These are phyloP conservation scores for Bryoglossum gracile DNA, from an alignment of 495 filamentous ascomycete genomes.

Conservation along the genomic window DNA sequence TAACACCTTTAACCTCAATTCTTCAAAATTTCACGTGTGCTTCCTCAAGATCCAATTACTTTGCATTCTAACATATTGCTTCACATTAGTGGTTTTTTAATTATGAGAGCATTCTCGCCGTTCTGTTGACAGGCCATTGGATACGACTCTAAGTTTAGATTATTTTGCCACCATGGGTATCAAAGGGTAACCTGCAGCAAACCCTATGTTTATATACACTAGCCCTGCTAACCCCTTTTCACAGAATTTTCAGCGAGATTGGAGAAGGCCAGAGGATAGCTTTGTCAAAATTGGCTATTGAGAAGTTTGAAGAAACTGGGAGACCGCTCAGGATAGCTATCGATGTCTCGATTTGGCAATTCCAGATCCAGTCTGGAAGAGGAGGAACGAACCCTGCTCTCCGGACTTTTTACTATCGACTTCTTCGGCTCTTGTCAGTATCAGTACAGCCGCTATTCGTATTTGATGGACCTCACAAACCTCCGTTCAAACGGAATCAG, in stretches of 20 bases:
- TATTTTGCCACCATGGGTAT: conserved; percentile 44
- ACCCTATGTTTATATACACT: background rate
- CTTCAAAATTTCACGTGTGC: too few species aligned
- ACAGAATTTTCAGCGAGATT: conserved; percentile 82
- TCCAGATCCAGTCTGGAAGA: conserved; percentile 79
- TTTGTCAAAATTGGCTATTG: conserved; percentile 72
- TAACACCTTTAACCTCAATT: too few species aligned
- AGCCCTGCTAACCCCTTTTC: conserved; percentile 19
- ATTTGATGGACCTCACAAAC: conserved; percentile 89
- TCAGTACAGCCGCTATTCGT: conserved; percentile 89
- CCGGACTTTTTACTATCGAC: conserved; percentile 86
- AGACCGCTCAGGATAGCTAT: conserved; percentile 82
- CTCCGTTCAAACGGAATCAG: conserved; percentile 81
- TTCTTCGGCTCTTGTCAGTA: conserved; percentile 71
- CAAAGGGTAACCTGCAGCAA: conserved; percentile 52
- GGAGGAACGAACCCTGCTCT: conserved; percentile 88
- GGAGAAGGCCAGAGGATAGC: conserved; percentile 73
- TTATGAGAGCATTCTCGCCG: background rate
- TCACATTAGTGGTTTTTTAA: background rate
- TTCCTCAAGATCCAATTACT: too few species aligned
- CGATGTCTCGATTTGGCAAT: conserved; percentile 96
- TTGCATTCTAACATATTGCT: background rate
- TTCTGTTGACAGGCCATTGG: background rate
- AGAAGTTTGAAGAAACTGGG: conserved; percentile 60
- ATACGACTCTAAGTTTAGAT: background rate